phyloP scores from a whole-genome alignment of 768 basidiomycete species.

The Leccinum variicolor region DNA sequence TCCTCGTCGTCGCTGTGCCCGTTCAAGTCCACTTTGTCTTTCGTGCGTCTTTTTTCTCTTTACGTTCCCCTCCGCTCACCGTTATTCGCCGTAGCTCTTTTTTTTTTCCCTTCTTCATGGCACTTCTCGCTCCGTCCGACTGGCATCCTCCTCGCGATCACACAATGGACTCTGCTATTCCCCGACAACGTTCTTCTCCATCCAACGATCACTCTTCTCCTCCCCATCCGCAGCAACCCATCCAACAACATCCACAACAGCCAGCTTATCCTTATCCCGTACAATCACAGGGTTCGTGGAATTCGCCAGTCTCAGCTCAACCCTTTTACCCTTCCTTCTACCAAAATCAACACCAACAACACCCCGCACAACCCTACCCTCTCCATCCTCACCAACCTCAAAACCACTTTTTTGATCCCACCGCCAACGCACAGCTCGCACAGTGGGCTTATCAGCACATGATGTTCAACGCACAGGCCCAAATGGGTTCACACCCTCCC shows the following conservation, averaged over 20 bases:
- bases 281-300: slow-evolving; percentile 68
- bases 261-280: slow-evolving; percentile 65
- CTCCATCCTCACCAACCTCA: slow-evolving; percentile 42
- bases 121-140: slow-evolving; percentile 74
- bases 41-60: background rate
- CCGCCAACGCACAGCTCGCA: slow-evolving; percentile 71
- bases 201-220: slow-evolving; percentile 47
- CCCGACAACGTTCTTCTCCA: slow-evolving; percentile 61
- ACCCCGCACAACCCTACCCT: slow-evolving; percentile 46
- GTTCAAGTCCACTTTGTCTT: slow-evolving; percentile 1
- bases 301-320: slow-evolving; percentile 58
- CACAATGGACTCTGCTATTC: slow-evolving; percentile 50
- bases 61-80: background rate
- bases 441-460: slow-evolving; percentile 93
- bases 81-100: background rate
- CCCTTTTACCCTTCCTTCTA: slow-evolving; percentile 80
- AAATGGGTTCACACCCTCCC: slow-evolving; percentile 36
- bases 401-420: slow-evolving; percentile 68
- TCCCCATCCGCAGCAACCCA: slow-evolving; percentile 23
- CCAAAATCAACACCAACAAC: slow-evolving; percentile 65
- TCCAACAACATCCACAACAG: slow-evolving; percentile 26
- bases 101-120: slow-evolving; percentile 47
- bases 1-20: background rate
- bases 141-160: slow-evolving; percentile 67
- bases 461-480: slow-evolving; percentile 67